These are phyloP conservation scores for Chrysoporthe cubensis DNA, from an alignment of 2,329 filamentous ascomycete genomes.

Conservation along the genomic window DNA sequence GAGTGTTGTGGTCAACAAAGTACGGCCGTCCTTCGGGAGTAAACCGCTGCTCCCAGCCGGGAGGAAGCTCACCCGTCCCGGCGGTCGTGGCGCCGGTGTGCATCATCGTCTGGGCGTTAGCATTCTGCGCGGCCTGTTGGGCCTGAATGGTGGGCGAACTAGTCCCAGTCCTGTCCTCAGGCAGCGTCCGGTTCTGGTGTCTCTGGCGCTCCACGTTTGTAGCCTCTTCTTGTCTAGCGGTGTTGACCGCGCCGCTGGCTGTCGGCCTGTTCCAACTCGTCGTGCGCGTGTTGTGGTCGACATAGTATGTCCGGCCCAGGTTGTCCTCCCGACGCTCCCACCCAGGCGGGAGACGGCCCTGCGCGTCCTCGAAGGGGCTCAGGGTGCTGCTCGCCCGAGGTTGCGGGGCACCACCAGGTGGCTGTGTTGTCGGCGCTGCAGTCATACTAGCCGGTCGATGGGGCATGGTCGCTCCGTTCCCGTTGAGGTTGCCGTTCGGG, in stretches of 20 bases:
- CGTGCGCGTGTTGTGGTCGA: conserved; percentile 95
- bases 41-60: conserved; percentile 94
- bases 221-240: conserved; percentile 81
- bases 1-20: conserved; percentile 98
- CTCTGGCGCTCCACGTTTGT: conserved; percentile 91
- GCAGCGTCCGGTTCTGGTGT: conserved; percentile 93
- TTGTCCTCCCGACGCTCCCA: conserved; percentile 98
- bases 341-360: conserved; percentile 86
- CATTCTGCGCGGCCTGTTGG: conserved; percentile 47
- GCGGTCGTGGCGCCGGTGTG: conserved; percentile 93
- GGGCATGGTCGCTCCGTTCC: conserved; percentile 48
- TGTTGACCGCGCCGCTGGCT: conserved; percentile 74
- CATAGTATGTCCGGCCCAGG: conserved; percentile 93
- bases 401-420: conserved; percentile 43
- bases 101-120: conserved; percentile 80
- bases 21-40: conserved; percentile 95
- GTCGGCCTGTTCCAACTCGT: conserved; percentile 96
- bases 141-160: conserved; percentile 81
- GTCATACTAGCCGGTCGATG: conserved; percentile 54
- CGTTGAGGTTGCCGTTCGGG: conserved; percentile 47
- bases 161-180: conserved; percentile 91
- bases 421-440: conserved; percentile 38
- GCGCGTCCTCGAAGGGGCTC: conserved; percentile 95
- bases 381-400: conserved; percentile 60
- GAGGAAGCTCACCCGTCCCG: conserved; percentile 90